A percentile compares a stretch with the other conserved stretches of the same genome.
Evolutionary conservation across 768 basidiomycete genomes (phyloP).

Genomic region (Russula ochroleuca): DNA sequence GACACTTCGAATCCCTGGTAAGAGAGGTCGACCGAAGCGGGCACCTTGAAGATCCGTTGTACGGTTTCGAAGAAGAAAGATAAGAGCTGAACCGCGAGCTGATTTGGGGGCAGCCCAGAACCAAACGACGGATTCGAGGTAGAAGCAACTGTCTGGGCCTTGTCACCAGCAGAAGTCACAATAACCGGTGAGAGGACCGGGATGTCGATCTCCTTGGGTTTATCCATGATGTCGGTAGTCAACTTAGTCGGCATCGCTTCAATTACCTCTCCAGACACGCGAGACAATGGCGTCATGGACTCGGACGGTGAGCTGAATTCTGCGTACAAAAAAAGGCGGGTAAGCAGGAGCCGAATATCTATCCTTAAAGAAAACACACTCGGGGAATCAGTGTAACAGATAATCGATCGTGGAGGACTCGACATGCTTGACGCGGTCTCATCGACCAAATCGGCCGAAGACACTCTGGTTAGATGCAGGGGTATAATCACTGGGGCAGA

Average conservation of each 20-base stretch:
- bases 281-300: conserved; percentile 16
- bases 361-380: conserved; percentile 2
- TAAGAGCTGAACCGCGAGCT: conserved; percentile 14
- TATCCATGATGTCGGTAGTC: not conserved
- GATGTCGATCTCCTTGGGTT: not conserved
- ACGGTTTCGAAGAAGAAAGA: conserved; percentile 21
- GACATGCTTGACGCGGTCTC: conserved; percentile 13
- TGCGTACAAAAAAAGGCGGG: not conserved
- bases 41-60: conserved; percentile 15
- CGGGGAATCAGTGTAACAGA: conserved; percentile 13
- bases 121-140: not conserved
- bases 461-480: not conserved
- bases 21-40: conserved; percentile 16
- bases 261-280: not conserved
- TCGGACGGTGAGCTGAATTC: conserved; percentile 5
- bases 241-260: not conserved
- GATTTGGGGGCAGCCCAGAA: not conserved
- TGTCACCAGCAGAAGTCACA: not conserved
- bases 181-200: not conserved
- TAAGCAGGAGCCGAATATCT: not conserved
- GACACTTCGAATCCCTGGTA: conserved; percentile 19
- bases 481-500: conserved; percentile 12
- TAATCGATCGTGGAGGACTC: conserved; percentile 10
- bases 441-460: not conserved
- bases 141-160: not conserved